Evolutionary conservation across 2,329 filamentous ascomycete species (phyloP).

Genomic region (Alternaria triticina): DNA sequence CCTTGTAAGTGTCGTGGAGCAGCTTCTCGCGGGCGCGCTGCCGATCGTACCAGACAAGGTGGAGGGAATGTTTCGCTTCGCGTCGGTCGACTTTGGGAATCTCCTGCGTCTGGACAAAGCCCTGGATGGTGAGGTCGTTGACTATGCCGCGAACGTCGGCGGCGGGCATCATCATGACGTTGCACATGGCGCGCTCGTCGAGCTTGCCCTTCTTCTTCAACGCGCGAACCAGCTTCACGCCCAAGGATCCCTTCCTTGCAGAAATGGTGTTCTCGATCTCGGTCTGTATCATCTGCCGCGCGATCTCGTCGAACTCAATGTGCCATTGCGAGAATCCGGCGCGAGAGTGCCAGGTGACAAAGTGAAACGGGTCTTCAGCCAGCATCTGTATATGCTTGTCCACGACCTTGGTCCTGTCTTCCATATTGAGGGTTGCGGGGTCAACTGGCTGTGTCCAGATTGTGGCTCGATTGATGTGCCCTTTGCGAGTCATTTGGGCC

Average conservation of each 20-base stretch:
- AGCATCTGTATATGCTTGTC: conserved; percentile 77
- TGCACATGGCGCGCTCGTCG: conserved; percentile 89
- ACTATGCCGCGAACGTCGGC: conserved; percentile 85
- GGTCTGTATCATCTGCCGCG: conserved; percentile 72
- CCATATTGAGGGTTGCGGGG: conserved; percentile 28
- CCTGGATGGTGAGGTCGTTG: conserved; percentile 82
- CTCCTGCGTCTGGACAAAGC: conserved; percentile 90
- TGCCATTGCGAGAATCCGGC: conserved; percentile 76
- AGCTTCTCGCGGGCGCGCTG: conserved; percentile 73
- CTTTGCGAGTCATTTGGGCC: conserved; percentile 29
- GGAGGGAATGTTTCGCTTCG: conserved; percentile 82
- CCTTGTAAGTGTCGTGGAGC: conserved; percentile 84
- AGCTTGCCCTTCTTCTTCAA: conserved; percentile 86
- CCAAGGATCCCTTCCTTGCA: conserved; percentile 75
- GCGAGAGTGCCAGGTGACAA: conserved; percentile 71
- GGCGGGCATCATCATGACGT: conserved; percentile 81
- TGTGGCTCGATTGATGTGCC: conserved; percentile 29
- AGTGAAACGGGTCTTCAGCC: conserved; percentile 68
- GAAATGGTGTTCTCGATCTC: conserved; percentile 85
- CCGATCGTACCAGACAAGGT: conserved; percentile 89
- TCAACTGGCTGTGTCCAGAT: conserved; percentile 34
- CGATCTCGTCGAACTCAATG: conserved; percentile 78
- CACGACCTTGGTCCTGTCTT: conserved; percentile 51
- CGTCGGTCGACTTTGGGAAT: conserved; percentile 87
- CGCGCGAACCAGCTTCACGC: conserved; percentile 83